Conservation (phyloP, 208 protist genomes). For the Naegleria gruberi region DNA sequence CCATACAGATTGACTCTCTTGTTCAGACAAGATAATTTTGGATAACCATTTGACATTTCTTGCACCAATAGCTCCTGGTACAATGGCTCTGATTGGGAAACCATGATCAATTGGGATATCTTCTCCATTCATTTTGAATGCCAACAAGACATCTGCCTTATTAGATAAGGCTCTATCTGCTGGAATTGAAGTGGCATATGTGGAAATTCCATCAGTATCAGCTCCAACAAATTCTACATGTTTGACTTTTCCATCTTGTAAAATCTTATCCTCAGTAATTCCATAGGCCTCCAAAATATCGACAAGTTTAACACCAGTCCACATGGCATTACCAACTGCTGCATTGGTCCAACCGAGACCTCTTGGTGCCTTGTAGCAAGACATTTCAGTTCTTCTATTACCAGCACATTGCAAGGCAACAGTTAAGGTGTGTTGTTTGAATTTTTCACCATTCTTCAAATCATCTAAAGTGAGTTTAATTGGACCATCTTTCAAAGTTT, state of each 20-base stretch:
- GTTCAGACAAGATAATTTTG: conserved; percentile 41
- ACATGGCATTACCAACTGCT: conserved; percentile 53
- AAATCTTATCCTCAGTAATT: neutral
- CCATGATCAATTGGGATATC: conserved; percentile 60
- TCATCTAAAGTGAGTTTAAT: conserved; percentile 51
- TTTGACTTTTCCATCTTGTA: conserved; percentile 28
- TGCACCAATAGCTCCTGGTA: conserved; percentile 60
- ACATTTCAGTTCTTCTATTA: conserved; percentile 56
- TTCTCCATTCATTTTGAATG: conserved; percentile 74
- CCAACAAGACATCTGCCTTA: conserved; percentile 56
- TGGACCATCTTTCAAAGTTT: conserved; percentile 17
- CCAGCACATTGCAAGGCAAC: conserved; percentile 61
- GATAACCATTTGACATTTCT: conserved; percentile 63
- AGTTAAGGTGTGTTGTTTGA: conserved; percentile 42
- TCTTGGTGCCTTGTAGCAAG: conserved; percentile 35
- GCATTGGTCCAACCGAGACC: conserved; percentile 51
- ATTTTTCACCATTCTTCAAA: conserved; percentile 38
- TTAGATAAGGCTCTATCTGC: conserved; percentile 47
- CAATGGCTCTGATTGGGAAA: conserved; percentile 62
- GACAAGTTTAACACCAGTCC: conserved; percentile 52
- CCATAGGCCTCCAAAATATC: conserved; percentile 48
- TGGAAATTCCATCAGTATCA: conserved; percentile 48
- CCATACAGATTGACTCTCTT: conserved; percentile 54
- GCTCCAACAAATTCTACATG: conserved; percentile 65
- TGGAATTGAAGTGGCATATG: conserved; percentile 56